Evolutionary conservation across 1,284 basidiomycete species (phyloP), one percentile per base, ranked within the genome.

Genomic region (Ganoderma resinaceum): DNA sequence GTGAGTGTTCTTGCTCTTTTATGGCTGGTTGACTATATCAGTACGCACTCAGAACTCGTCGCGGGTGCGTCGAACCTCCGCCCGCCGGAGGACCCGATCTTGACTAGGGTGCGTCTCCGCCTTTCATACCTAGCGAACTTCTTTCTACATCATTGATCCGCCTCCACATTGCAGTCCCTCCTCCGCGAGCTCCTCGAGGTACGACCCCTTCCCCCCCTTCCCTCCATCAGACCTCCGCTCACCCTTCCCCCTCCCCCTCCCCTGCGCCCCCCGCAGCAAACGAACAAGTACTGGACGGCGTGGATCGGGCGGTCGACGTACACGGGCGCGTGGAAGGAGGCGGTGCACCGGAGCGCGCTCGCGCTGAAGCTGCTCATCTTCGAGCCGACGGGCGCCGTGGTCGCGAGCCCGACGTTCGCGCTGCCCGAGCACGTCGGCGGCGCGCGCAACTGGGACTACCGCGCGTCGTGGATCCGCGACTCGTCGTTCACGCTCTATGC

Each of bases 341-440:
- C 91, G 1, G 95, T 97, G 2, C 89, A 95, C 77, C 88, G 95
- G 35, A 95, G 93, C 66, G 96, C 95, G 0, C 84, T 97, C n/a
- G 93, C 94, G 0, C 82, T 95, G 66, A 94, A 94, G 78, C 83
- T 96, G n/a, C 84, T 96, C 69, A 95, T 95, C 55, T 96, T 86
- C 75, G 92, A 95, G 75, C 93, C 93, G 0, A 96, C 94, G 0
- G 89, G 95, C 33, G 96, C 96, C 0, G 92, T 97, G 61, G 91
- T 97, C 5, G 96, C 96, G 0, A 95, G 94, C 70, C 95, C 96
- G 0, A 98, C 96, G 0, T 98, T 98, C 80, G 94, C 92, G 72
- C 82, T 98, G 12, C 96, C 96, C 0, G 96, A 98, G 78, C 92
- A 90, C 73, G 94, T 97, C 42, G 95, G 95, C 0, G 95, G 95